Evolutionary conservation across 2,329 filamentous ascomycete species (phyloP).

Genomic region (Penicillium polonicum): DNA sequence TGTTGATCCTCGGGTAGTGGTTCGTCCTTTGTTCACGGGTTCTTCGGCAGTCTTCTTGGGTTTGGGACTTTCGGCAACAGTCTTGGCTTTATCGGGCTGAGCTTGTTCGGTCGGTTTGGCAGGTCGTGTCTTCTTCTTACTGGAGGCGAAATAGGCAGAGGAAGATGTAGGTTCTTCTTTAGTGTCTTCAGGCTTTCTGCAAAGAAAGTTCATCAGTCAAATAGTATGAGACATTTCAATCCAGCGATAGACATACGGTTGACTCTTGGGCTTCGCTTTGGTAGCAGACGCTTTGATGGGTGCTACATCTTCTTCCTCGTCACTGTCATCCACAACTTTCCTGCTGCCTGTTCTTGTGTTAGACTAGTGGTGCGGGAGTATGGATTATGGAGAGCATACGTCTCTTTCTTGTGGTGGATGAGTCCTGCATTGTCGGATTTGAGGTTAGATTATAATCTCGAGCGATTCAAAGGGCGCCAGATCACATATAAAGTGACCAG

Average conservation of each 20-base stretch:
- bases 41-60: constrained; percentile 18
- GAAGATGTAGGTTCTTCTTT: constrained; percentile 59
- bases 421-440: constrained; percentile 21
- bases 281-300: constrained; percentile 42
- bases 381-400: constrained; percentile 28
- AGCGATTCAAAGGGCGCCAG: neutral
- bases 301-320: constrained; percentile 64
- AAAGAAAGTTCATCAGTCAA: constrained; percentile 7
- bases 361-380: constrained; percentile 2
- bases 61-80: constrained; percentile 19
- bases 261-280: constrained; percentile 38
- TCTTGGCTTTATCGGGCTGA: constrained; percentile 14
- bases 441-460: constrained; percentile 9
- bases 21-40: constrained; percentile 16
- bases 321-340: constrained; percentile 77
- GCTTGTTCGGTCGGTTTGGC: constrained; percentile 24
- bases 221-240: neutral
- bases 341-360: constrained; percentile 46
- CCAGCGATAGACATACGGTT: constrained; percentile 47
- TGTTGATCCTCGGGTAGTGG: constrained; percentile 6
- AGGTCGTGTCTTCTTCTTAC: constrained; percentile 55
- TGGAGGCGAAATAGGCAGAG: constrained; percentile 62
- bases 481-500: neutral
- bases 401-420: constrained; percentile 33
- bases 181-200: constrained; percentile 50